Evolutionary conservation across 768 basidiomycete species (phyloP).

Genomic region (Mycena kentingensis): DNA sequence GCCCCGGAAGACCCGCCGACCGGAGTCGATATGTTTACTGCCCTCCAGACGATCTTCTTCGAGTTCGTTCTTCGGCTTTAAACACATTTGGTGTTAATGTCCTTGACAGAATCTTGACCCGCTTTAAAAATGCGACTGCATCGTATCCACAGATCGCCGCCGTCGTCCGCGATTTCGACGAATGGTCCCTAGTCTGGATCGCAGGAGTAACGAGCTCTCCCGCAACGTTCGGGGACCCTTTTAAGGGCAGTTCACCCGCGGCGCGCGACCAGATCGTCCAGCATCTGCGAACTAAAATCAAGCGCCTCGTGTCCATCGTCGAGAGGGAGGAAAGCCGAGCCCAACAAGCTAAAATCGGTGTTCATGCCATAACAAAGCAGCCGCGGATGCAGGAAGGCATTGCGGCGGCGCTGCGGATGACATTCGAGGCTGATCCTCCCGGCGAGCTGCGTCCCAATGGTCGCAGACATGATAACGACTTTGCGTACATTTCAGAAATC

Average conservation of each 20-base stretch:
- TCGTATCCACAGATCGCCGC: slow-evolving; percentile 45
- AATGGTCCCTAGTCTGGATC: slow-evolving; percentile 54
- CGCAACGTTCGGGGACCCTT: slow-evolving; percentile 48
- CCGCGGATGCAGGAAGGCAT: slow-evolving; percentile 33
- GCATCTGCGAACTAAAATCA: slow-evolving; percentile 37
- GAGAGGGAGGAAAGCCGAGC: slow-evolving; percentile 49
- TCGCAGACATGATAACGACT: slow-evolving; percentile 72
- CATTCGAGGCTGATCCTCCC: slow-evolving; percentile 51
- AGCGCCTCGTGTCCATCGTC: slow-evolving; percentile 46
- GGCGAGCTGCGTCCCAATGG: slow-evolving; percentile 51
- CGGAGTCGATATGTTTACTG: slow-evolving; percentile 46
- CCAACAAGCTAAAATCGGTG: slow-evolving; percentile 22
- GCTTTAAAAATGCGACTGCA: slow-evolving; percentile 57
- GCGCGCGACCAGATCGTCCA: slow-evolving; percentile 41
- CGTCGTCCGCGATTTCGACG: slow-evolving; percentile 43
- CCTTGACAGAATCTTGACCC: slow-evolving; percentile 35
- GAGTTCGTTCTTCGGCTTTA: slow-evolving; percentile 43
- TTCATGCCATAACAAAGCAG: background rate
- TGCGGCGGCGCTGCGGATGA: slow-evolving; percentile 37
- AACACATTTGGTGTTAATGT: slow-evolving; percentile 16
- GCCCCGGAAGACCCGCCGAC: slow-evolving; percentile 23
- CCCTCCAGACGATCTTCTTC: slow-evolving; percentile 48
- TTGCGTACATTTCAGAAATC: slow-evolving; percentile 54
- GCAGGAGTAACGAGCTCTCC: slow-evolving; percentile 38
- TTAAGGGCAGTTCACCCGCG: slow-evolving; percentile 29